Evolutionary conservation across 164 flowering plant species (phyloP).

Genomic region (Echeveria elegans): DNA sequence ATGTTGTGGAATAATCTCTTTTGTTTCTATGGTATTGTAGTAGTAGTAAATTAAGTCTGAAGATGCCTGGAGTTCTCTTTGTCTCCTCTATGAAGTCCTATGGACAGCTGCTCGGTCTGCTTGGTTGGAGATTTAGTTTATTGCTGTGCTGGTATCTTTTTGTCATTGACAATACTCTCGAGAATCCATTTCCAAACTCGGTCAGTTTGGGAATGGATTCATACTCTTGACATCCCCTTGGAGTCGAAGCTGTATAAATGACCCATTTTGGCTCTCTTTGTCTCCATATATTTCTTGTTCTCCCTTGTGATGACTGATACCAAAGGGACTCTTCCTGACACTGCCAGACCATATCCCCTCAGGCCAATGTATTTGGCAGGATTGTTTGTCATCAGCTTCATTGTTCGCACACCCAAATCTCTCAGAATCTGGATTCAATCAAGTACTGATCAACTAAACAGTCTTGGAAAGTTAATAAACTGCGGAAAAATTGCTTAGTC

Average conservation of each 20-base stretch:
- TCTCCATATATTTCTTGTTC: conserved; percentile 82
- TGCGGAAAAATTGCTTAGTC: neutral
- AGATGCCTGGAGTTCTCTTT: no score
- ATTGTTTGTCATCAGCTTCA: conserved; percentile 95
- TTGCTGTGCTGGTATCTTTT: no score
- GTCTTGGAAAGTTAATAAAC: neutral
- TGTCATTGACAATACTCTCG: neutral
- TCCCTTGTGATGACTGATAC: conserved; percentile 64
- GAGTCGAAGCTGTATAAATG: conserved; percentile 59
- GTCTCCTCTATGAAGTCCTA: no score
- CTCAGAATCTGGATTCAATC: conserved; percentile 58
- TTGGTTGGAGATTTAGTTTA: no score
- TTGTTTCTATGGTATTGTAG: no score
- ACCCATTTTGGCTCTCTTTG: conserved; percentile 90
- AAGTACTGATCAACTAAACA: neutral
- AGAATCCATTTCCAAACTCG: conserved; percentile 4
- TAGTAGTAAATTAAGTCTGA: no score
- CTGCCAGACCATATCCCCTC: conserved; percentile 81
- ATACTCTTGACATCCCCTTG: conserved; percentile 20
- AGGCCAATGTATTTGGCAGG: conserved; percentile 84
- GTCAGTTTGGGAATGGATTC: neutral
- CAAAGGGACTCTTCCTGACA: conserved; percentile 71
- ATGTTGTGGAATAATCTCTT: no score
- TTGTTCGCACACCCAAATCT: conserved; percentile 80
- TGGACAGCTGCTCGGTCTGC: no score